Conservation (phyloP, 129 eudicot species). For the Flaveria sonorensis region DNA sequence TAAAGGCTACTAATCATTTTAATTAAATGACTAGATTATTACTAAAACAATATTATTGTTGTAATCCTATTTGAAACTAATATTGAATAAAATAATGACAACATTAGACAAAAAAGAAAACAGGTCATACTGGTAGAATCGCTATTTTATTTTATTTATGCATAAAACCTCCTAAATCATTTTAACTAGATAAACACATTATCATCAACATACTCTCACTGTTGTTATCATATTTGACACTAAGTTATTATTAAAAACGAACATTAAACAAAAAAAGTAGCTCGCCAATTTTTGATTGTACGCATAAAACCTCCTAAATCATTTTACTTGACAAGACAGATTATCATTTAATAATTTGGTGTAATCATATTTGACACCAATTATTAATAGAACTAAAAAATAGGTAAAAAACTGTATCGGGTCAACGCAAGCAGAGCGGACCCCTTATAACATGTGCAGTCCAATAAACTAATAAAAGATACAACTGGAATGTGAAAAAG, state of each 20-base stretch:
- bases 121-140: not conserved
- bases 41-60: not conserved
- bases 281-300: not conserved
- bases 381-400: not conserved
- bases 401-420: not conserved
- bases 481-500: not conserved
- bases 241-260: not conserved
- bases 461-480: not conserved
- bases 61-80: not conserved
- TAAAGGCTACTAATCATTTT: slow-evolving; percentile 3
- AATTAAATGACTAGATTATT: not conserved
- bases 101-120: not conserved
- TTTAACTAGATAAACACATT: not conserved
- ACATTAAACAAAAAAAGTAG: not conserved
- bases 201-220: not conserved
- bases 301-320: not conserved
- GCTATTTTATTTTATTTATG: not conserved
- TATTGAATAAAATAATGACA: not conserved
- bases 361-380: not conserved
- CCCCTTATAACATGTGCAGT: not conserved
- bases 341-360: not conserved
- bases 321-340: not conserved
- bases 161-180: not conserved
- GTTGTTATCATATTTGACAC: not conserved
- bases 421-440: not conserved